Evolutionary conservation across 768 basidiomycete species (phyloP), one percentile per base, ranked within the genome.

Genomic region (Pulveroboletus frians): DNA sequence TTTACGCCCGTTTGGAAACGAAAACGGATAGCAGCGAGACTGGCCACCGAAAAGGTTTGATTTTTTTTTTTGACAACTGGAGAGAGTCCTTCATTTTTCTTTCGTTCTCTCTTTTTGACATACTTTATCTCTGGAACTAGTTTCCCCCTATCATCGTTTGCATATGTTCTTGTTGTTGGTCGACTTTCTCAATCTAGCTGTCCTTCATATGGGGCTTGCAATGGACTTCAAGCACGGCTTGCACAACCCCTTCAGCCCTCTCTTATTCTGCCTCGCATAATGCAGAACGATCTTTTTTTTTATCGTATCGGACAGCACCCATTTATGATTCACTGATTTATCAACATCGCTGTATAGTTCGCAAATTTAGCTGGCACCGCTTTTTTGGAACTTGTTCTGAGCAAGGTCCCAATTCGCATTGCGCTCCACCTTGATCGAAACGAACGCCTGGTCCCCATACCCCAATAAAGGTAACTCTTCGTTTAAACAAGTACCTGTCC

Each of bases 1-100:
- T 68, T 70, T 39, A 48, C 37, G 27, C 67, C 69, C 1, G 62
- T 60, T 15, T 68, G 67, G 67, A 65, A 65, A 50, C 60, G 61
- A 57, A 53, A 47, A 51, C 59, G 63, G 40, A 61, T 70, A 55
- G 65, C 55, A 38, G 61, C 51, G 29, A 52, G 39, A 61, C 52
- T 27, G 37, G 62, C 48, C 23, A 43, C 45, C 3, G 60, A 55
- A 9, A 63, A 58, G 53, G 57, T 46, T n/a, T 69, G 57, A 59
- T 45, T 18, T 18, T 31, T 50, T 26, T 50, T 29, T 49, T 61
- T 52, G 50, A 65, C n/a, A n/a, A n/a, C n/a, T n/a, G n/a, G n/a
- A n/a, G n/a, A 48, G 34, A 26, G 23, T 26, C 13, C 13, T 5
- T 14, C 31, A 32, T 32, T 32, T 32, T 14, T 14, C n/a, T 32